Base-by-base conservation (phyloP, 306 rosid species). In the Prosopis cineraria region DNA sequence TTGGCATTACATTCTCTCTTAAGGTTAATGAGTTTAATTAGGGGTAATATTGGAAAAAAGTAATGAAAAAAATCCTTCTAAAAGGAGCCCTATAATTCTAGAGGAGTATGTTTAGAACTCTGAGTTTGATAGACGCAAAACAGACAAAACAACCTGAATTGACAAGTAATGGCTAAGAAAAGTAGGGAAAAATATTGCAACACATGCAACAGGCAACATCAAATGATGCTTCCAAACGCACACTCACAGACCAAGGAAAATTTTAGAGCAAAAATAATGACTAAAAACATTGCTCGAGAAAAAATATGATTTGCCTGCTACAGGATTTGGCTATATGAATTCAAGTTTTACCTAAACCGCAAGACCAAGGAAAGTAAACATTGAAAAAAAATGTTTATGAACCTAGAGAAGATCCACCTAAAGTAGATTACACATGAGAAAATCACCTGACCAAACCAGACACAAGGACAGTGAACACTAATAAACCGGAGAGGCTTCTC, bases 321-420 rank as follows among this genome's bases (percentile, higher is more conserved):
- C n/a, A 24, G 41, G 30, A 72, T 64, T 56, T 64, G 56, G 13
- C 14, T 25, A 22, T 17, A 43, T 59, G 10, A 63, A 50, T 12
- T 27, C 31, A 47, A 39, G 64, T 41, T 64, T 64, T 29, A 2
- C 45, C 55, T 67, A 67, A 72, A 27, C n/a, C n/a, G n/a, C n/a
- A n/a, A n/a, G 34, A 53, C 75, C 16, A n/a, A 34, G 25, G 40
- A 52, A 70, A 25, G 52, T 1, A 69, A 25, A 70, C 27, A 56
- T 30, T 31, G 44, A 67, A 27, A 56, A 65, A 25, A 66, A 50
- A 37, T 22, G 37, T 33, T 58, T 68, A 69, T 44, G 77, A 81
- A 40, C 29, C 39, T 65, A 30, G 72, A 81, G 30, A 14, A 52
- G 20, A 43, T 71, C 43, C 27, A 72, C 29, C 64, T 55, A 50